phyloP scores from a whole-genome alignment of 208 protist species.

The Leishmania arabica region DNA sequence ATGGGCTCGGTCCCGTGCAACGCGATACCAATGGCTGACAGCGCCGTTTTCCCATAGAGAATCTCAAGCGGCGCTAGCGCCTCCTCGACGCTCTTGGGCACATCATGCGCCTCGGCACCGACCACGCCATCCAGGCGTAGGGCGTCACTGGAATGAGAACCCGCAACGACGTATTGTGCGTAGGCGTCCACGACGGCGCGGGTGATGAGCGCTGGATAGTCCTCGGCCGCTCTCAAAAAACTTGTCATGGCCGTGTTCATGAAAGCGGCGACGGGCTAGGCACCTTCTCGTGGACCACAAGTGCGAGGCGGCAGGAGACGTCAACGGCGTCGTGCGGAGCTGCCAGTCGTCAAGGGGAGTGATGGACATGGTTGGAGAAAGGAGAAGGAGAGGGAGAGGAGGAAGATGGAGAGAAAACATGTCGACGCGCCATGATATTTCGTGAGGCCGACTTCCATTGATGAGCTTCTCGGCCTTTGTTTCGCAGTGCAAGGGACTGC shows the following conservation, averaged over 20 bases:
- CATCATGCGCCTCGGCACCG: not conserved
- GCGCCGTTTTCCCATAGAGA: constrained; percentile 75
- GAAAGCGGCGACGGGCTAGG: not conserved
- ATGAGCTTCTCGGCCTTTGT: not conserved
- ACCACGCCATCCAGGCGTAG: not conserved
- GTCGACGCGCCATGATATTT: not conserved
- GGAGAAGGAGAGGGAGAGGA: not conserved
- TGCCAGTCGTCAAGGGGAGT: not conserved
- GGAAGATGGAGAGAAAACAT: not conserved
- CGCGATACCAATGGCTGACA: constrained; percentile 75
- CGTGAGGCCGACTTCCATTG: not conserved
- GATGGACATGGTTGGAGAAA: not conserved
- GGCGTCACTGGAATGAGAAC: not conserved
- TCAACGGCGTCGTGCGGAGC: not conserved
- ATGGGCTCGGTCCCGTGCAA: constrained; percentile 72
- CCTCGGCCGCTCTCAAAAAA: constrained; percentile 25
- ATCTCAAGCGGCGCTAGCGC: constrained; percentile 73
- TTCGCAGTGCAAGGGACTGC: no score
- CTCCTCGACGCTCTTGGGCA: constrained; percentile 42
- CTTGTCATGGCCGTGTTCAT: not conserved
- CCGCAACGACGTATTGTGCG: constrained; percentile 33
- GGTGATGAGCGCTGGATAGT: constrained; percentile 43
- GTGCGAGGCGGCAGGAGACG: not conserved
- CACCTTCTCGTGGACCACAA: not conserved
- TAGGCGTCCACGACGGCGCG: constrained; percentile 43